Evolutionary conservation across 805 yeast genomes (phyloP), one percentile per base, ranked within the genome.

Genomic region (Hanseniaspora meyeri): DNA sequence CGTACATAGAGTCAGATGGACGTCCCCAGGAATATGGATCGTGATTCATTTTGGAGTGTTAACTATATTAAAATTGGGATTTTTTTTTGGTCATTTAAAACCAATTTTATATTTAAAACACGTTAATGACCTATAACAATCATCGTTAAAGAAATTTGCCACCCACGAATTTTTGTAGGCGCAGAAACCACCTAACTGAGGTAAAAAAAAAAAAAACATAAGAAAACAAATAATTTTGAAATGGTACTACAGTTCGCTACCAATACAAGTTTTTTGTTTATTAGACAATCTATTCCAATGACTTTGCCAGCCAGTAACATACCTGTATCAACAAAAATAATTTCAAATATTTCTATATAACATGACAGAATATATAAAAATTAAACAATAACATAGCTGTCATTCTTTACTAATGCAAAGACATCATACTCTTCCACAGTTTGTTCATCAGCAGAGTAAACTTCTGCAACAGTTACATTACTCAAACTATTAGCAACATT

Each of bases 1-100:
- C 98, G 65, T 93, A 93, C 1, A 82, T 77, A 46, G 78, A 80
- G 67, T 85, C 82, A 42, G 84, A 76, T 58, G 97, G 97, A 72
- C 97, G 86, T 24, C 97, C 98, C 98, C 98, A 91, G 63, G 77
- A 77, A 64, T 76, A 82, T 61, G 96, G 97, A 76, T 85, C 87
- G 87, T 93, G 97, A 66, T 91, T 86, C 98, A 91, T 93, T 48
- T 45, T 58, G 40, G 11, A 4, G 27, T 24, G 27, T 24, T 24
- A 24, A 24, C 32, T 24, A 19, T 20, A 17, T 49, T 48, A n/a
- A 20, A 17, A 14, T 32, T 43, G 3, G n/a, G 36, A 4, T 2
- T 43, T 43, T 29, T 34, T 42, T 38, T 37, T 53, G 47, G 29
- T 47, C 38, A 8, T 40, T 40, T 37, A 34, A 29, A 29, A 24